phyloP scores from a whole-genome alignment of 805 yeast genomes.

The Candida golubevii region DNA sequence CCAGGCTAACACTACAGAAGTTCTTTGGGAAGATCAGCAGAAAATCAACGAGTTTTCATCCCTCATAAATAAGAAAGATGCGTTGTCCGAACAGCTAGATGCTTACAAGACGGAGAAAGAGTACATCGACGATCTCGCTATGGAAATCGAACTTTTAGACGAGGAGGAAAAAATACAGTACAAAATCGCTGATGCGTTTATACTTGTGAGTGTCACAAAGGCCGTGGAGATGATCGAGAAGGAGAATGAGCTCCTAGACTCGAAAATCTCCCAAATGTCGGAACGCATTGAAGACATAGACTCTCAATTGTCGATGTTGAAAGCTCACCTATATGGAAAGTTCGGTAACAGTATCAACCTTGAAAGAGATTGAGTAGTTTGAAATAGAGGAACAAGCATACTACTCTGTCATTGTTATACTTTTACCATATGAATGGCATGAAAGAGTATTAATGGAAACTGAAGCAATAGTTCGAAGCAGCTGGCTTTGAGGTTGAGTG shows the following conservation, averaged over 20 bases:
- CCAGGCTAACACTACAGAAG: constrained; percentile 53
- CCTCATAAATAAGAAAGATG: constrained; percentile 67
- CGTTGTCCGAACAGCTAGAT: constrained; percentile 45
- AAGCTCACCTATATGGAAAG: constrained; percentile 74
- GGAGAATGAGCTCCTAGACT: constrained; percentile 53
- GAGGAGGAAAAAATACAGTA: constrained; percentile 67
- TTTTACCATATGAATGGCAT: too few species aligned
- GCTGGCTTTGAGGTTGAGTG: too few species aligned
- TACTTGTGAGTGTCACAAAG: constrained; percentile 60
- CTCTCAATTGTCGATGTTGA: constrained; percentile 54
- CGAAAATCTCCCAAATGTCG: constrained; percentile 44
- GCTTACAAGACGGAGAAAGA: constrained; percentile 68
- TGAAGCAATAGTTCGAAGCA: too few species aligned
- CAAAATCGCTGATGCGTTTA: constrained; percentile 77
- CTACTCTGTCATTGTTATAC: too few species aligned
- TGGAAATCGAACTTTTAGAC: constrained; percentile 85
- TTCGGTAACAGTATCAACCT: constrained; percentile 87
- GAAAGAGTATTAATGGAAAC: too few species aligned
- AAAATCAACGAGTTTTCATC: constrained; percentile 86
- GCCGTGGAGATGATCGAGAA: constrained; percentile 65
- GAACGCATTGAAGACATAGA: constrained; percentile 48
- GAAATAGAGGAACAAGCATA: neutral
- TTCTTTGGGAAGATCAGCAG: constrained; percentile 81
- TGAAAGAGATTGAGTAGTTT: constrained; percentile 44
- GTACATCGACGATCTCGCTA: constrained; percentile 76